Percentiles rank a stretch among this genome's conserved stretches.
Evolutionary conservation across 116 monocot genomes (phyloP).

Genomic region (Dioscorea cayenensis): DNA sequence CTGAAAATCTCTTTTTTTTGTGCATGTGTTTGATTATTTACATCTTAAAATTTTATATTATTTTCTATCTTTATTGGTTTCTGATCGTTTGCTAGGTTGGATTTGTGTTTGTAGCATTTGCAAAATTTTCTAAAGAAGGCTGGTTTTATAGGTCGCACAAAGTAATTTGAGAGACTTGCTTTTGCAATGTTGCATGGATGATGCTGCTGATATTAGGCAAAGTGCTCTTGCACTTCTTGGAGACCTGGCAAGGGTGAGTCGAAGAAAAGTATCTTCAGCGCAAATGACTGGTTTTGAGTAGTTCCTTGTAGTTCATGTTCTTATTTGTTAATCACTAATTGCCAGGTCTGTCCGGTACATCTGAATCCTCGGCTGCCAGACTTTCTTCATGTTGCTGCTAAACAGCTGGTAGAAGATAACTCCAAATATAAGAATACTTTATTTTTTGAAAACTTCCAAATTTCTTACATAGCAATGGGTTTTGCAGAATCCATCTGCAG

Average conservation of each 20-base stretch:
- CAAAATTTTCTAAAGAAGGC: not conserved
- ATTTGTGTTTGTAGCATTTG: not conserved
- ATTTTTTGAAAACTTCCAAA: not conserved
- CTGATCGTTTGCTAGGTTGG: not conserved
- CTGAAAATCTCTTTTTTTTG: too few species aligned
- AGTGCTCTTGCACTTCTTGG: conserved; percentile 97
- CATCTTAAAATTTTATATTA: not conserved
- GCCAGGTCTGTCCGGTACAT: conserved; percentile 90
- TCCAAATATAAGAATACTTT: not conserved
- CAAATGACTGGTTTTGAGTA: not conserved
- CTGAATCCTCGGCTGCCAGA: conserved; percentile 69
- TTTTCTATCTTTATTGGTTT: not conserved
- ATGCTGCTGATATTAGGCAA: conserved; percentile 79
- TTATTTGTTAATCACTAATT: not conserved
- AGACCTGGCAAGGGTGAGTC: conserved; percentile 86
- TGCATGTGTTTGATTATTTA: too few species aligned
- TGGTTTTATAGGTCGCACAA: conserved; percentile 62
- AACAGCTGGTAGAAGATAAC: conserved; percentile 67
- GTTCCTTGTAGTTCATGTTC: not conserved
- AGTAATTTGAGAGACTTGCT: conserved; percentile 88
- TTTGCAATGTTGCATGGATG: conserved; percentile 91
- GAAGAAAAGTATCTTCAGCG: not conserved
- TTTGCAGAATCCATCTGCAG: conserved; percentile 40
- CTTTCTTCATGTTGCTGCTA: conserved; percentile 78
- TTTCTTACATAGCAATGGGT: not conserved